These are phyloP conservation scores for Irpex lacteus DNA, from an alignment of 1,284 basidiomycete species.

Conservation along the genomic window DNA sequence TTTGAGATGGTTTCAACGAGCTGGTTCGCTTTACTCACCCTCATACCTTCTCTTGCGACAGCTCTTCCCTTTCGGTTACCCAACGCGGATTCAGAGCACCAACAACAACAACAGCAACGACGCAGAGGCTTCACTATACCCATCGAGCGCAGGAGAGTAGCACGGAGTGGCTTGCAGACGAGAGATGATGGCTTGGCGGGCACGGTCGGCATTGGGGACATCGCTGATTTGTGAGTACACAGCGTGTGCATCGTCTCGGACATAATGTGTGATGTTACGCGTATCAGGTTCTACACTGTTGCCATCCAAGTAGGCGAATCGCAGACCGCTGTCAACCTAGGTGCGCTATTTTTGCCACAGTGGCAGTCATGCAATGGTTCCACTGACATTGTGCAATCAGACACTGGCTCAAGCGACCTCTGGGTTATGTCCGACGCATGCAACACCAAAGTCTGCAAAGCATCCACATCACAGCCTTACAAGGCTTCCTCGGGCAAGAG, in stretches of 20 bases:
- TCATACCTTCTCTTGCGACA: slow-evolving; percentile 8
- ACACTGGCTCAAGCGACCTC: slow-evolving; percentile 32
- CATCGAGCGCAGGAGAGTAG: slow-evolving; percentile 5
- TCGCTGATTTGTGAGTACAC: slow-evolving; percentile 26
- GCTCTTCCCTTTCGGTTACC: slow-evolving; percentile 12
- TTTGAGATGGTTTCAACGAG: slow-evolving; percentile 14
- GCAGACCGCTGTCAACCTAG: slow-evolving; percentile 28
- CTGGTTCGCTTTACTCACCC: slow-evolving; percentile 13
- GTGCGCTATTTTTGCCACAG: slow-evolving; percentile 15
- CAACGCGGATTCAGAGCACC: background rate
- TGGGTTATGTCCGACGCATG: slow-evolving; percentile 31
- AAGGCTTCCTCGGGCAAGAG: slow-evolving; percentile 22
- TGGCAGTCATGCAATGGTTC: background rate
- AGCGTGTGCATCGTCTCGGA: background rate
- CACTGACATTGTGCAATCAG: slow-evolving; percentile 13
- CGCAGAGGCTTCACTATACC: slow-evolving; percentile 4
- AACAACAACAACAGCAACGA: background rate
- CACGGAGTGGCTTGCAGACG: slow-evolving; percentile 5
- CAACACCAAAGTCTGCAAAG: slow-evolving; percentile 20
- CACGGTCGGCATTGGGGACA: slow-evolving; percentile 24
- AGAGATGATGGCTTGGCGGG: slow-evolving; percentile 18
- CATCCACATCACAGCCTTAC: slow-evolving; percentile 24
- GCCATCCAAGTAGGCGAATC: slow-evolving; percentile 26
- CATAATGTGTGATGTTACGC: background rate
- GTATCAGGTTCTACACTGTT: slow-evolving; percentile 28